phyloP scores from a whole-genome alignment of 1,139 yeast genomes.

The Spathaspora sp. region DNA sequence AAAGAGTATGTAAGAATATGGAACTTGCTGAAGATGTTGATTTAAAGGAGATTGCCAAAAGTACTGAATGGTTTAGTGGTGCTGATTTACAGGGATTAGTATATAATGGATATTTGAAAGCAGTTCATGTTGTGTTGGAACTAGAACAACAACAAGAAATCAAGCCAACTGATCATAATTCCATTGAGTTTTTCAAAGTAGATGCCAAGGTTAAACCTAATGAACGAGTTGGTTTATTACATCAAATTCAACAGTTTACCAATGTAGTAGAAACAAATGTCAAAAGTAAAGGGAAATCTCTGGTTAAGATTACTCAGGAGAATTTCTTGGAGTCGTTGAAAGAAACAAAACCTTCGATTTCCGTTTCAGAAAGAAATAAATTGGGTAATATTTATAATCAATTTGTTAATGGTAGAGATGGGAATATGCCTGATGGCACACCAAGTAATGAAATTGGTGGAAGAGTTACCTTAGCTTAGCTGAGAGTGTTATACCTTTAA shows the following conservation, averaged over 20 bases:
- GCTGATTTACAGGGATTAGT: slow-evolving; percentile 94
- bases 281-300: slow-evolving; percentile 15
- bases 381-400: slow-evolving; percentile 64
- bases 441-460: slow-evolving; percentile 86
- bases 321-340: slow-evolving; percentile 65
- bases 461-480: slow-evolving; percentile 67
- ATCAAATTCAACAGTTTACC: slow-evolving; percentile 46
- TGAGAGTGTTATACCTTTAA: no score
- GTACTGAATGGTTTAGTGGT: slow-evolving; percentile 81
- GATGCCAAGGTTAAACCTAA: slow-evolving; percentile 34
- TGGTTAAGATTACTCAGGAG: slow-evolving; percentile 42
- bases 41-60: slow-evolving; percentile 53
- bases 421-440: slow-evolving; percentile 85
- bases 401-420: slow-evolving; percentile 79
- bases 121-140: slow-evolving; percentile 77
- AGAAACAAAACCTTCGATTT: slow-evolving; percentile 87
- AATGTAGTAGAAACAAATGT: slow-evolving; percentile 8
- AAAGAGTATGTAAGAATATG: slow-evolving; percentile 61
- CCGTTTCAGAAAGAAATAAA: slow-evolving; percentile 65
- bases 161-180: slow-evolving; percentile 14
- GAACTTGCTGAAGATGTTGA: slow-evolving; percentile 50
- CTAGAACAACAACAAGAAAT: slow-evolving; percentile 20
- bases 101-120: slow-evolving; percentile 87
- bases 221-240: slow-evolving; percentile 45
- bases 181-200: slow-evolving; percentile 36